Evolutionary conservation across 495 filamentous ascomycete genomes (phyloP).

Genomic region (Aspergillus panamensis): DNA sequence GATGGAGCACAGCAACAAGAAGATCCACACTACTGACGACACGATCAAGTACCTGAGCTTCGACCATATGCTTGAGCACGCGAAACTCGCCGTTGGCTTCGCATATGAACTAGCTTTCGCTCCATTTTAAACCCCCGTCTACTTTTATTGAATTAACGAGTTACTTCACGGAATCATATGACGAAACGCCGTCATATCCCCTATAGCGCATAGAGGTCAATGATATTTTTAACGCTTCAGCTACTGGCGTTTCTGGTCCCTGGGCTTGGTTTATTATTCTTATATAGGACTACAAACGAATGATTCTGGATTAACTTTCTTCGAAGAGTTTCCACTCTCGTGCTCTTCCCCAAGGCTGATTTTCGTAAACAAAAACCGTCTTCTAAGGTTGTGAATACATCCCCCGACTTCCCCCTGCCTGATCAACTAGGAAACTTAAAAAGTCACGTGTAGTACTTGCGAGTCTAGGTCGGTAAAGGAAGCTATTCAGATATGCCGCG

Average conservation of each 20-base stretch:
- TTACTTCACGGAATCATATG: background rate
- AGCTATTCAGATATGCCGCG: background rate
- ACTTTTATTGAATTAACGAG: conserved; percentile 7
- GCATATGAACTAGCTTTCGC: conserved; percentile 76
- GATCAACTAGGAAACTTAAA: background rate
- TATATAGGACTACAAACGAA: background rate
- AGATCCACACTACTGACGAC: conserved; percentile 91
- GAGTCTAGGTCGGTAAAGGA: background rate
- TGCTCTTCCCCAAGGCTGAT: background rate
- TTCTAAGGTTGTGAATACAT: too few relatives aligned
- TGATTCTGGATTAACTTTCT: background rate
- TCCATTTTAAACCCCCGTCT: conserved; percentile 30
- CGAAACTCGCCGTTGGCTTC: conserved; percentile 82
- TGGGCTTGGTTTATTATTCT: background rate
- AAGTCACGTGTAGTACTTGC: background rate
- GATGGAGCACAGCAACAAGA: conserved; percentile 78
- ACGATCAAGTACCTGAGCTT: conserved; percentile 84
- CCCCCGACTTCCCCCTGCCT: too few relatives aligned
- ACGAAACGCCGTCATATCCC: background rate
- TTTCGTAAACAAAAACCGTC: background rate
- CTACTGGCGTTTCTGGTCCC: background rate
- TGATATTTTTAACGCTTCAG: conserved; percentile 1
- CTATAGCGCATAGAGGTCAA: background rate
- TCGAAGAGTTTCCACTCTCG: background rate
- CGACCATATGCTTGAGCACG: conserved; percentile 97